Base-by-base conservation (phyloP, 805 yeast genomes). In the Candida awuae region DNA sequence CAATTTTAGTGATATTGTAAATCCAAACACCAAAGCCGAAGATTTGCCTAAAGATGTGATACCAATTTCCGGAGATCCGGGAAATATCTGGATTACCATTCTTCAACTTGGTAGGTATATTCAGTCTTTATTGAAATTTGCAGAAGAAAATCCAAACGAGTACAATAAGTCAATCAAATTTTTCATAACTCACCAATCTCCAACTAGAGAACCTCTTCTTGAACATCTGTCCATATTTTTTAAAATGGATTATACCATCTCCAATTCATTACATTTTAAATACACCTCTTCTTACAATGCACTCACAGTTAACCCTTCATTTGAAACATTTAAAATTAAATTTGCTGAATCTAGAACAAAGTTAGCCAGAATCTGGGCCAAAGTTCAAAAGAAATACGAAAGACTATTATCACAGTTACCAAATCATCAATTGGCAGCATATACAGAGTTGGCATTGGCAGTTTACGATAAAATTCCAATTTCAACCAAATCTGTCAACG, bases 81-180 rank as follows among this genome's bases (percentile, higher is more conserved):
- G 90, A 2, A 79, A 79, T 46, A 66, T 80, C 31, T 83, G 94
- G 94, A 68, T 80, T 28, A 78, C 85, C 8, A 58, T 80, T 43
- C 57, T 80, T 37, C 92, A 83, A 54, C 60, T 84, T 29, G 88
- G 90, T 4, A 79, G 73, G 54, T 63, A 83, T 37, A 63, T 76
- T 16, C 66, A 71, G 44, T 70, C 76, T 0, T 63, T 42, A 60
- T 65, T 53, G 39, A 61, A 41, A 47, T 65, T 41, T 59, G 61
- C 58, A 53, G 67, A 50, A 55, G 61, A 44, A 6, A 42, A 61
- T 32, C 48, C 54, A 8, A 48, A 52, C 2, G 35, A 51, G 3
- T 58, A 54, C 43, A 50, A 57, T 34, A 49, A 51, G 17, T 72
- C 80, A 37, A 71, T 80, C 32, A 72, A 80, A 45, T 54, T 84